Percentiles rank a stretch among this genome's conserved stretches.
Conservation (phyloP, 192 early-diverging fungal species). For the Paraglomus occultum region DNA sequence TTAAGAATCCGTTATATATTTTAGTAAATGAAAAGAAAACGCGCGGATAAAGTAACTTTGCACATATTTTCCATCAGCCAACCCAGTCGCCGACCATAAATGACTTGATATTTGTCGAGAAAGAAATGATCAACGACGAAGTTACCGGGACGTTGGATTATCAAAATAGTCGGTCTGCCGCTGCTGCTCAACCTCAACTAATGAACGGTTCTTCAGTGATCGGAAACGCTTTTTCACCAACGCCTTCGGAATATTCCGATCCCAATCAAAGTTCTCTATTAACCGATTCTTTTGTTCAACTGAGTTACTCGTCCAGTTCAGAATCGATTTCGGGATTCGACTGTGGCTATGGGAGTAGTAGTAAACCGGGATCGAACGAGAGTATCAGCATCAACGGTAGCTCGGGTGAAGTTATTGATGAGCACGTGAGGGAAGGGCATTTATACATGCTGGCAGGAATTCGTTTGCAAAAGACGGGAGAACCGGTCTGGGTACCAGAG, state of each 20-base stretch:
- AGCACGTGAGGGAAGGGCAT: conserved; percentile 50
- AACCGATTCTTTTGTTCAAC: conserved; percentile 52
- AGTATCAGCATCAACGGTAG: conserved; percentile 16
- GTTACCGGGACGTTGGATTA: too few species aligned
- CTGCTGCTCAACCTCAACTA: conserved; percentile 6
- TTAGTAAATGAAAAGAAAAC: too few species aligned
- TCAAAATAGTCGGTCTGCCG: not conserved
- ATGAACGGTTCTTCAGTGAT: not conserved
- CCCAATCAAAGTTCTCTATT: conserved; percentile 34
- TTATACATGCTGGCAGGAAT: conserved; percentile 44
- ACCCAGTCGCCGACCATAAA: too few species aligned
- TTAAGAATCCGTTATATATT: too few species aligned
- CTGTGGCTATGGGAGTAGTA: conserved; percentile 28
- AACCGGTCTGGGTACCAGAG: conserved; percentile 66
- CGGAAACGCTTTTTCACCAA: conserved; percentile 18
- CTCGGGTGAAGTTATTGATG: conserved; percentile 39
- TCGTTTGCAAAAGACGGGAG: conserved; percentile 54
- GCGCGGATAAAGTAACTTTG: too few species aligned
- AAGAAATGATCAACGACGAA: too few species aligned
- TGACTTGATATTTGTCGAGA: too few species aligned
- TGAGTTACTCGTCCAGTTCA: conserved; percentile 48
- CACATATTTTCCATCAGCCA: too few species aligned
- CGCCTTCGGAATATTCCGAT: conserved; percentile 32
- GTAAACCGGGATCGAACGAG: conserved; percentile 21
- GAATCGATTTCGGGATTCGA: conserved; percentile 39